phyloP scores from a whole-genome alignment of 169 alveolate species.

The Perkinsus chesapeaki region DNA sequence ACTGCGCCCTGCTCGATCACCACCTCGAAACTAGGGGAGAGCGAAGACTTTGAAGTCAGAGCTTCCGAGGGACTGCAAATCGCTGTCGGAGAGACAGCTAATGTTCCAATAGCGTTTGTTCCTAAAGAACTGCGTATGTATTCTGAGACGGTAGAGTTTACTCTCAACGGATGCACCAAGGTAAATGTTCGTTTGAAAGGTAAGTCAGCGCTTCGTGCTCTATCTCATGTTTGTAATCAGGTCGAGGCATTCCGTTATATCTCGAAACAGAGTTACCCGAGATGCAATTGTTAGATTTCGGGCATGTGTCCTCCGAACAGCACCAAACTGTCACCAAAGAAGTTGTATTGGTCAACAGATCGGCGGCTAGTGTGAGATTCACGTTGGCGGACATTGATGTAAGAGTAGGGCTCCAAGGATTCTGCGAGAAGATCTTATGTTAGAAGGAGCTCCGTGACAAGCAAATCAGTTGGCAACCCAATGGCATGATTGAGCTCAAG shows the following conservation, averaged over 20 bases:
- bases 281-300: slow-evolving; percentile 63
- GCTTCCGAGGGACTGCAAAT: slow-evolving; percentile 42
- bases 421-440: background rate
- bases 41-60: background rate
- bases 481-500: slow-evolving; percentile 43
- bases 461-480: slow-evolving; percentile 38
- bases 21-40: slow-evolving; percentile 63
- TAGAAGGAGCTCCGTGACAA: slow-evolving; percentile 49
- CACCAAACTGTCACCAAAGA: slow-evolving; percentile 44
- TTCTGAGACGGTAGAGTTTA: slow-evolving; percentile 68
- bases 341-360: slow-evolving; percentile 53
- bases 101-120: slow-evolving; percentile 72
- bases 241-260: slow-evolving; percentile 77
- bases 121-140: slow-evolving; percentile 75
- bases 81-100: slow-evolving; percentile 60
- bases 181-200: slow-evolving; percentile 63
- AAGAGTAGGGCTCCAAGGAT: background rate
- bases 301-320: slow-evolving; percentile 58
- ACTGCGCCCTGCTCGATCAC: slow-evolving; percentile 50
- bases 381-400: slow-evolving; percentile 27
- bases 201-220: background rate
- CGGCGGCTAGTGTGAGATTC: slow-evolving; percentile 44
- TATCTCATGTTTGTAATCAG: slow-evolving; percentile 19
- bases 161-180: slow-evolving; percentile 54
- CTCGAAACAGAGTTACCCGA: slow-evolving; percentile 71